Percentiles rank a stretch among this genome's conserved stretches.
Evolutionary conservation across 176 grass and related monocot species (phyloP).

Genomic region (Paspalum notatum): DNA sequence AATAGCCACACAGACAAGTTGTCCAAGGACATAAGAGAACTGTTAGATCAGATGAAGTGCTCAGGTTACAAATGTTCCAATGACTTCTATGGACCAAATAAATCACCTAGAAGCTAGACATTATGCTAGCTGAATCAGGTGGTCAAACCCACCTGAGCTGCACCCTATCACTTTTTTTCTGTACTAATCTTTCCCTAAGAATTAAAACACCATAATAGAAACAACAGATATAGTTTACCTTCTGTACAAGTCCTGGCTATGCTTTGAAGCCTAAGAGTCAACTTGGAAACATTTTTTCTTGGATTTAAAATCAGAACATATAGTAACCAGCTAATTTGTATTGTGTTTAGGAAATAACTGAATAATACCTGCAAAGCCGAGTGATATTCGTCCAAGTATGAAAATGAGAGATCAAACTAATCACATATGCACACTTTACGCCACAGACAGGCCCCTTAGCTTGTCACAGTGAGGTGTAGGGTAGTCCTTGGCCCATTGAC

Average conservation of each 20-base stretch:
- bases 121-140: neutral
- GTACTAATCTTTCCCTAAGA: conserved; percentile 14
- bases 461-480: conserved; percentile 84
- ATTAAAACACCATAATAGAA: conserved; percentile 1
- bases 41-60: conserved; percentile 13
- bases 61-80: neutral
- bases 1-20: conserved; percentile 8
- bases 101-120: neutral
- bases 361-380: conserved; percentile 17
- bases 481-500: conserved; percentile 61
- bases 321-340: neutral
- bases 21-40: neutral
- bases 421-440: conserved; percentile 45
- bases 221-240: neutral
- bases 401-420: conserved; percentile 29
- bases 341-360: neutral
- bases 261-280: neutral
- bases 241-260: neutral
- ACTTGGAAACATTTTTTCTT: neutral
- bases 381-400: neutral
- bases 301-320: neutral
- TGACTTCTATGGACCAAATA: conserved; percentile 12
- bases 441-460: conserved; percentile 50
- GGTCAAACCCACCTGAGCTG: neutral
- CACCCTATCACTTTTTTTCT: neutral